Base-by-base conservation (phyloP, 257 asterid genomes). In the Solanum medicagineum region DNA sequence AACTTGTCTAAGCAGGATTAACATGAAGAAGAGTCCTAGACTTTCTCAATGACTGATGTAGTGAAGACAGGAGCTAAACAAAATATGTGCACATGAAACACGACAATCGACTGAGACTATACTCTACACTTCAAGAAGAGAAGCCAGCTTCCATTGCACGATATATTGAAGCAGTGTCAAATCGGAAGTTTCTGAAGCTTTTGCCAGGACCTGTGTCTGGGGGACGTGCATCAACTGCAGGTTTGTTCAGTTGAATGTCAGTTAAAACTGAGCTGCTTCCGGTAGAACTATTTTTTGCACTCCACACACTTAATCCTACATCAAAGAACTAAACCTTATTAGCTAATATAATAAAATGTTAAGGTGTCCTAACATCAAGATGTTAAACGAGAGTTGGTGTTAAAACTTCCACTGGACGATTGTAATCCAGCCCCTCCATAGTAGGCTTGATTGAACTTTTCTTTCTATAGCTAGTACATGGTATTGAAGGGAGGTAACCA, bases 301-400 rank as follows among this genome's bases (percentile, higher is more conserved):
- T 95, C 98, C 97, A 95, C 56, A 95, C 88, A 4, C 90, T 88
- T 73, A 89, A 70, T 90, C 95, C 98, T 95, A 89, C 91, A 89
- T 47, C 53, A 86, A 40, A 16, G 24, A 49, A 53, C 65, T 79
- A 10, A 83, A 63, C 82, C 15, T 59, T 66, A 69, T 56, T 80
- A 84, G 82, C 44, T 84, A 62, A 66, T 19, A 1, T 65, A 83
- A 84, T 24, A 79, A 36, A 8, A 75, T 75, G 62, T 53, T 49
- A 11, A 62, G 29, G 55, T 56, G 56, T 85, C 55, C 83, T 26
- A 77, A 49, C 29, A 70, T 70, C 66, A 36, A 26, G 16, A 79
- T 26, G 44, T 29, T 77, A 79, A 51, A 79, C 19, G 49, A 29
- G 10, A 77, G 15, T 26, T 26, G 24, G 24, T 55, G 36, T 53